Base-by-base conservation (phyloP, 306 rosid genomes). In the Trifolium subterraneum region DNA sequence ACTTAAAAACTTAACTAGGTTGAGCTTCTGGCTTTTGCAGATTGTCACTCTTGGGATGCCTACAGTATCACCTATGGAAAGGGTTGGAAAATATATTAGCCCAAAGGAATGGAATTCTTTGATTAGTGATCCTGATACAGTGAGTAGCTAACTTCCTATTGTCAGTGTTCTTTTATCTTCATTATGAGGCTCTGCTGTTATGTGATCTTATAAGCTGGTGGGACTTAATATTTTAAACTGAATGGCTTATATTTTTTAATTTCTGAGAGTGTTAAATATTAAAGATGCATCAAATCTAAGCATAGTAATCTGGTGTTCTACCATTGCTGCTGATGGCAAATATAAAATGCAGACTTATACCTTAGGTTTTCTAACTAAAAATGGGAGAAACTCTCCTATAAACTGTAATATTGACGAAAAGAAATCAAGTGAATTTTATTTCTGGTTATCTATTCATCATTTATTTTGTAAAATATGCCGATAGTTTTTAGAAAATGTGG, bases 41-140 rank as follows among this genome's bases (percentile, higher is more conserved):
- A 94, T 94, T 84, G 98, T 94, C 60, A 86, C 93, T 52, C 97
- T 94, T 64, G 97, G 98, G 72, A 90, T 94, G 92, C 93, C 98
- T 77, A 41, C 70, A 1, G 71, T 90, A 48, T 94, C 91, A 8
- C 98, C 98, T 74, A 85, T 72, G 69, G 89, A 89, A 78, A 90
- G 52, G 83, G 97, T 90, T 19, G 97, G 97, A 58, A 90, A 88
- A 77, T 91, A 94, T 51, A 89, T 94, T 25, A 81, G 83, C 80
- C 93, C 97, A 38, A 74, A 80, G 65, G 97, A 91, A 56, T 91
- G 97, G 98, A 94, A 94, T 81, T 70, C 77, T 56, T 60, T 94
- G 84, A 94, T 91, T 20, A 86, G 88, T 31, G 93, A 94, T 62
- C 97, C 96, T 6, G 85, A 94, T 75, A 90, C 80, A 3, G 98